Evolutionary conservation across 371 early-diverging fungal species (phyloP), one percentile per base, ranked within the genome.

Genomic region (Zopfochytrium polystomum): DNA sequence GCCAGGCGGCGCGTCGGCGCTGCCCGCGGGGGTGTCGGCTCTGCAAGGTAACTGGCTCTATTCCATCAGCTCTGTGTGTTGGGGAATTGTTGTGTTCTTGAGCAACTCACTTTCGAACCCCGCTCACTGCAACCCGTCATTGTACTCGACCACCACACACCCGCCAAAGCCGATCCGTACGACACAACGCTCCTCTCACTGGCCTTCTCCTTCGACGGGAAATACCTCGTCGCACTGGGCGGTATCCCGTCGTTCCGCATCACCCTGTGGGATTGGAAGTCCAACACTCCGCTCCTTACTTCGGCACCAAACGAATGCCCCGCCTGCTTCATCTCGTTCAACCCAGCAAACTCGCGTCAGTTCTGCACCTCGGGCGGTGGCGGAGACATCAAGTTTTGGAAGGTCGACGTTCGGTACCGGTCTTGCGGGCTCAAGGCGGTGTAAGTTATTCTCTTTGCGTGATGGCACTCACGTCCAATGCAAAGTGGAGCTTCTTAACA

Each of bases 181-280:
- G 42, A 42, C 42, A 42, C 42, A 42, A n/a, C n/a, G 13, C 42
- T 77, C 43, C 1, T 33, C 18, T 35, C 70, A 0, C 47, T 78
- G 5, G 57, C 65, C n/a, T 78, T 80, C 51, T 78, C 78, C 4
- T 33, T 48, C 47, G 75, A 78, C 49, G 76, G 74, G 2, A 67
- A 70, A 44, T 77, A 75, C 57, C 66, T 80, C 2, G 81, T 77
- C 0, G 26, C 74, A 3, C 51, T 78, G 3, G 72, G 77, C 18
- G 67, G 65, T 33, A 50, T 78, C 3, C 81, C 81, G 5, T 49
- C 60, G 1, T 75, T 63, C 59, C 52, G 52, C 9, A 52, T 80
- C 35, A 60, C 65, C 6, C 48, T 80, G 18, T 80, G 78, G 78
- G 73, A 76, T 44, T 78, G 81, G 78, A 68, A 65, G 33, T 22